Evolutionary conservation across 164 flowering plant species (phyloP).

Genomic region (Sedum album): DNA sequence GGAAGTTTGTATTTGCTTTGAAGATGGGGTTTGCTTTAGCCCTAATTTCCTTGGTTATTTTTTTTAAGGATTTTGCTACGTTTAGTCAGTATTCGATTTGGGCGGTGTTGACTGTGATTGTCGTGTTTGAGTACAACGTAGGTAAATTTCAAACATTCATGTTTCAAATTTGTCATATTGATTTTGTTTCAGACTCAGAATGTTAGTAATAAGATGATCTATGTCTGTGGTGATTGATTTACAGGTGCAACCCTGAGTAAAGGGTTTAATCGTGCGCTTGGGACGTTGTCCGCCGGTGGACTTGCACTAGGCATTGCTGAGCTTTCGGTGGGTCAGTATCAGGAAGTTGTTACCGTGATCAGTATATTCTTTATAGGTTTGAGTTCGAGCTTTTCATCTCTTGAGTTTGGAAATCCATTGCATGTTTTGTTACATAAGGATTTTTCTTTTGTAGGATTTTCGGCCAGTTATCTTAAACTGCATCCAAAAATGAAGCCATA

Average conservation of each 20-base stretch:
- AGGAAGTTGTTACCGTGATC: slow-evolving; percentile 41
- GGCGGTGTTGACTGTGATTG: slow-evolving; percentile 79
- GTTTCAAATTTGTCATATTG: not conserved
- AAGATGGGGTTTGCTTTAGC: slow-evolving; percentile 64
- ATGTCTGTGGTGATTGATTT: not conserved
- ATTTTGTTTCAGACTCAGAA: not conserved
- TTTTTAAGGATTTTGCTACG: slow-evolving; percentile 47
- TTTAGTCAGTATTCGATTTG: slow-evolving; percentile 50
- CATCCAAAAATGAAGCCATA: slow-evolving; percentile 75
- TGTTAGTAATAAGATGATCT: not conserved
- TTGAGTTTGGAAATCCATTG: not conserved
- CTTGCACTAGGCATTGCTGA: slow-evolving; percentile 64
- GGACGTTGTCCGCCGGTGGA: slow-evolving; percentile 81
- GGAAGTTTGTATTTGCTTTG: slow-evolving; percentile 48
- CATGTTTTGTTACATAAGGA: not conserved
- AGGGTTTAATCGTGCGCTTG: slow-evolving; percentile 80
- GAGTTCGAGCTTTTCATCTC: not conserved
- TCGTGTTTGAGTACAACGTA: slow-evolving; percentile 77
- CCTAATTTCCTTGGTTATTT: slow-evolving; percentile 51
- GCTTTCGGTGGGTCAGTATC: slow-evolving; percentile 35
- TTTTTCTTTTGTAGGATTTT: slow-evolving; percentile 33
- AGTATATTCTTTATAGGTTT: slow-evolving; percentile 64
- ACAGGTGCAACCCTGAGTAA: slow-evolving; percentile 77
- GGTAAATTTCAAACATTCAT: slow-evolving; percentile 27
- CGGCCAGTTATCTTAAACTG: slow-evolving; percentile 45